phyloP scores from a whole-genome alignment of 2,329 filamentous ascomycete genomes.

The Fusarium odoratissimum region DNA sequence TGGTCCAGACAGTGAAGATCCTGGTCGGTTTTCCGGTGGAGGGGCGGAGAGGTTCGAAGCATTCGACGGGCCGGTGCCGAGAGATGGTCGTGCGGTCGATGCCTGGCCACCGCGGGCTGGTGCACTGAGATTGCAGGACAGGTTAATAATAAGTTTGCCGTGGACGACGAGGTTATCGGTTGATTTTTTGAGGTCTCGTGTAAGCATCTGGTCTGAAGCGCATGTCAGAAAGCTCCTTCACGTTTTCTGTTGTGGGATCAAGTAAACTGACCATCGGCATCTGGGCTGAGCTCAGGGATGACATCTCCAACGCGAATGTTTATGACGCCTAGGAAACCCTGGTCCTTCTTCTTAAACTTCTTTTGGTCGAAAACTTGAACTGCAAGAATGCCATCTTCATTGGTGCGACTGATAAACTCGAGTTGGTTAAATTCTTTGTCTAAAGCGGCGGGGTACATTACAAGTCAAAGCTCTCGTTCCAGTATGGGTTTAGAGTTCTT shows the following conservation, averaged over 20 bases:
- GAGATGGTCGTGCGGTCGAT: slow-evolving; percentile 59
- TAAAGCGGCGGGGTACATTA: slow-evolving; percentile 62
- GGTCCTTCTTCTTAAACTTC: slow-evolving; percentile 99
- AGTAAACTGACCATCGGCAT: slow-evolving; percentile 82
- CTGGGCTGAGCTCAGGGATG: slow-evolving; percentile 83
- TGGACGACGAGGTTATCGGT: slow-evolving; percentile 98
- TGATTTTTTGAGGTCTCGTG: slow-evolving; percentile 95
- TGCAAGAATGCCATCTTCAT: slow-evolving; percentile 94
- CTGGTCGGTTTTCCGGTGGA: slow-evolving; percentile 60
- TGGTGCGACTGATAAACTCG: slow-evolving; percentile 74
- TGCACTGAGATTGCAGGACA: slow-evolving; percentile 87
- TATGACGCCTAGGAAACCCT: slow-evolving; percentile 97
- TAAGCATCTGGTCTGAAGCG: slow-evolving; percentile 92
- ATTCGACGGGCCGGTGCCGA: slow-evolving; percentile 58
- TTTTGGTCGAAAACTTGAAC: slow-evolving; percentile 99
- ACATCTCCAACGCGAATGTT: slow-evolving; percentile 96
- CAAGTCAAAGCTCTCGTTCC: slow-evolving; percentile 99
- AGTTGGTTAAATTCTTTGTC: slow-evolving; percentile 19
- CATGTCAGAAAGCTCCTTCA: slow-evolving; percentile 46
- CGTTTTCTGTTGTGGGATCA: slow-evolving; percentile 13
- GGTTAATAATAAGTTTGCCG: slow-evolving; percentile 95
- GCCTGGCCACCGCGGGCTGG: slow-evolving; percentile 68
- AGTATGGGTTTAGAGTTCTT: slow-evolving; percentile 98
- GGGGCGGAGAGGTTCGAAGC: slow-evolving; percentile 58
- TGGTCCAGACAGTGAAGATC: slow-evolving; percentile 63